These are phyloP conservation scores for Phytopythium aichiense DNA, from an alignment of 352 stramenopile species.

Conservation along the genomic window DNA sequence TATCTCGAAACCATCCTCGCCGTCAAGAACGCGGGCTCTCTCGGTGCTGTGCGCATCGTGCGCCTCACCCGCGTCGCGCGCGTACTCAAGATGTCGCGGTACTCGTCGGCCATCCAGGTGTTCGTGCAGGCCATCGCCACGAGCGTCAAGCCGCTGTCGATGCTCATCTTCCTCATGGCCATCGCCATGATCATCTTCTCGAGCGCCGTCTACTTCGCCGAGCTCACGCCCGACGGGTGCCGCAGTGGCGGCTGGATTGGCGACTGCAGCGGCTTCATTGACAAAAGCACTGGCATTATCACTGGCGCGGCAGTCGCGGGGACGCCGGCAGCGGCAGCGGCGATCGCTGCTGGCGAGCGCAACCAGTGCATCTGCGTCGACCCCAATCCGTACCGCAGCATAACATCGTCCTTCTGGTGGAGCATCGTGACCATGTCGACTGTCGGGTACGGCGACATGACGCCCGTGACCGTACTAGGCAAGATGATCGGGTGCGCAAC, in stretches of 20 bases:
- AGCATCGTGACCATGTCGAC: slow-evolving; percentile 92
- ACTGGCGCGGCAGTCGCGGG: slow-evolving; percentile 10
- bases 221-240: slow-evolving; percentile 64
- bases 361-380: slow-evolving; percentile 54
- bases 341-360: slow-evolving; percentile 14
- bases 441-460: slow-evolving; percentile 87
- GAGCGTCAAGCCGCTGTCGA: slow-evolving; percentile 77
- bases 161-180: slow-evolving; percentile 85
- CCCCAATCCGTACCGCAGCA: slow-evolving; percentile 79
- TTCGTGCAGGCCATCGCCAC: slow-evolving; percentile 73
- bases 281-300: background rate
- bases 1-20: slow-evolving; percentile 72
- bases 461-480: slow-evolving; percentile 63
- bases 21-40: slow-evolving; percentile 58
- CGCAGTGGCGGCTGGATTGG: slow-evolving; percentile 55
- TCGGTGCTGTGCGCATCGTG: slow-evolving; percentile 79
- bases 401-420: slow-evolving; percentile 85
- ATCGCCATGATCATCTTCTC: slow-evolving; percentile 86
- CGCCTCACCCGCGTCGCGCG: slow-evolving; percentile 78
- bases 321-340: slow-evolving; percentile 17
- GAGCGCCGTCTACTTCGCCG: slow-evolving; percentile 80
- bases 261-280: slow-evolving; percentile 18
- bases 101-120: slow-evolving; percentile 82
- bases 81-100: slow-evolving; percentile 86
- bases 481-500: slow-evolving; percentile 69